These are phyloP conservation scores for Lunularia cruciata DNA, from an alignment of 225 moss, liverwort and hornwort species.

Conservation along the genomic window DNA sequence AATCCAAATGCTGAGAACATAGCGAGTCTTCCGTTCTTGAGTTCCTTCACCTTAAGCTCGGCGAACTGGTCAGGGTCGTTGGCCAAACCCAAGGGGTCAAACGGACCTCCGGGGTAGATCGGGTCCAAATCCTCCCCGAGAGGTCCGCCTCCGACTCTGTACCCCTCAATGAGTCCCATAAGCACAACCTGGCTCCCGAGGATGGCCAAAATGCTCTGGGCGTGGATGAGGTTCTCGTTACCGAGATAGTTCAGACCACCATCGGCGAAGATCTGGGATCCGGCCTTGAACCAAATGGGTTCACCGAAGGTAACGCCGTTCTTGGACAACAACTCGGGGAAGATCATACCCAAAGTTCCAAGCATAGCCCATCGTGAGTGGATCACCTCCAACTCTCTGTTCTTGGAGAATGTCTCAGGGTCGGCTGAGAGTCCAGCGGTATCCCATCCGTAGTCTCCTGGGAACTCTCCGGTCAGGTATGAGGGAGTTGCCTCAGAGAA, in stretches of 20 bases:
- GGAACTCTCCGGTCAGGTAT: slow-evolving; percentile 58
- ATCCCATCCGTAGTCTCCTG: slow-evolving; percentile 49
- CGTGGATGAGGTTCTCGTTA: slow-evolving; percentile 53
- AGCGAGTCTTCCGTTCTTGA: slow-evolving; percentile 60
- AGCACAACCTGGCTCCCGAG: slow-evolving; percentile 49
- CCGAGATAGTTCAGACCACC: slow-evolving; percentile 58
- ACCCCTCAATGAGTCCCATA: slow-evolving; percentile 64
- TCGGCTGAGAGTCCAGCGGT: slow-evolving; percentile 49
- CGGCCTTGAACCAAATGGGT: slow-evolving; percentile 66
- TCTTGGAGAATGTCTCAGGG: slow-evolving; percentile 57
- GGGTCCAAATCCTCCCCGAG: slow-evolving; percentile 55
- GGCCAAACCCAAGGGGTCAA: slow-evolving; percentile 60
- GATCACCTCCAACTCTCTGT: slow-evolving; percentile 52
- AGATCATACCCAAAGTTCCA: slow-evolving; percentile 52
- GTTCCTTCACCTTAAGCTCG: slow-evolving; percentile 68
- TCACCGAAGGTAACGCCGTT: slow-evolving; percentile 51
- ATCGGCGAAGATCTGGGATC: slow-evolving; percentile 53
- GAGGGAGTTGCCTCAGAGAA: slow-evolving; percentile 66
- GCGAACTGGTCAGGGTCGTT: slow-evolving; percentile 55
- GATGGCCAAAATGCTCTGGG: slow-evolving; percentile 65
- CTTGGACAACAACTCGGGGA: slow-evolving; percentile 56
- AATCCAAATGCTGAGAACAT: slow-evolving; percentile 59
- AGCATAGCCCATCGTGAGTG: slow-evolving; percentile 50
- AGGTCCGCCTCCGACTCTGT: slow-evolving; percentile 61
- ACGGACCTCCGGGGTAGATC: slow-evolving; percentile 57